phyloP scores from a whole-genome alignment of 2,329 filamentous ascomycete genomes.

The Stagonosporopsis chrysanthemi region DNA sequence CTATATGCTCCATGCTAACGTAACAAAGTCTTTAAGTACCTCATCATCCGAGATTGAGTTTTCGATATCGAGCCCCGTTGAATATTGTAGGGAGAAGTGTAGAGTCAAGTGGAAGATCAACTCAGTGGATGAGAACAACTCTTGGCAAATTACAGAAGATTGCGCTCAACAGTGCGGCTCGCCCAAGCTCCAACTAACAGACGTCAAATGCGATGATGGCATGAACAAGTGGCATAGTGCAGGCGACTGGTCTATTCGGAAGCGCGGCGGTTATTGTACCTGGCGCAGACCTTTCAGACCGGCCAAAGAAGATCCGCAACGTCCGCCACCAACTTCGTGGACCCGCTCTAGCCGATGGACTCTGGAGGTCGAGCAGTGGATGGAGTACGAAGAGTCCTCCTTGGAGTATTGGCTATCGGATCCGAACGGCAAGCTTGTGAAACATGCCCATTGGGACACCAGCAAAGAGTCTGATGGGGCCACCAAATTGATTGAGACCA shows the following conservation, averaged over 20 bases:
- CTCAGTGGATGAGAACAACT: neutral
- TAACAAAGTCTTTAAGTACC: neutral
- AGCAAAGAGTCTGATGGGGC: neutral
- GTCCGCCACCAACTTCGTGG: neutral
- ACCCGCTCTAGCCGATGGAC: constrained; percentile 19
- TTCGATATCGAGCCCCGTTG: neutral
- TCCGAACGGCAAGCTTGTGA: constrained; percentile 18
- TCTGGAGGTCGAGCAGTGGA: constrained; percentile 20
- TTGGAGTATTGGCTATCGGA: constrained; percentile 27
- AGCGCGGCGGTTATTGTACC: constrained; percentile 12
- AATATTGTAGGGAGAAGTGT: neutral
- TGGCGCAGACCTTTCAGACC: constrained; percentile 7
- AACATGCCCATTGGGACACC: neutral
- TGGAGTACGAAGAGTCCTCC: constrained; percentile 15
- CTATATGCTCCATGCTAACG: neutral
- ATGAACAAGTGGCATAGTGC: constrained; percentile 8
- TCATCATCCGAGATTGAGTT: constrained; percentile 1
- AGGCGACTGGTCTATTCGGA: neutral
- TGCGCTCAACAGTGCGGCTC: constrained; percentile 5
- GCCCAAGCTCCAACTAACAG: neutral
- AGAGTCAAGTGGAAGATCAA: constrained; percentile 1
- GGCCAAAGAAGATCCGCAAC: neutral
- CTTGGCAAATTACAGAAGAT: constrained; percentile 5
- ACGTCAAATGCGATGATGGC: neutral
- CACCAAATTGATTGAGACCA: neutral